Base-by-base conservation (phyloP, 768 basidiomycete genomes). In the Tylopilus cervinicoccineus region DNA sequence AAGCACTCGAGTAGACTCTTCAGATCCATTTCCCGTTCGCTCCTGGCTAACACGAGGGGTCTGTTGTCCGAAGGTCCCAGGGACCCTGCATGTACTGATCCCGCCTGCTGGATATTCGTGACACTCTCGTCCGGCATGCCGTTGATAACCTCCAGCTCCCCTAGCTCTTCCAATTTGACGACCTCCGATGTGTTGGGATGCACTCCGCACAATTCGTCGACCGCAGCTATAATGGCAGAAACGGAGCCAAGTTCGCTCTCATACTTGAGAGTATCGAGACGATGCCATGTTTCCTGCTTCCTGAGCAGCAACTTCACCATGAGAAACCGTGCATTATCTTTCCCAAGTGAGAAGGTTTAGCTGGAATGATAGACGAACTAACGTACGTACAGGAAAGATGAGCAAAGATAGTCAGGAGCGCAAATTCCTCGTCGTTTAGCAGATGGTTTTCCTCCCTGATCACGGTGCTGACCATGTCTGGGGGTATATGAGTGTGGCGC, bases 301-400 rank as follows among this genome's bases (percentile, higher is more conserved):
- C 85, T 77, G 8, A 85, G 70, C n/a, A 79, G 70, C 9, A 88
- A 68, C 19, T 83, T 77, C 16, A 79, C 72, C 52, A 86, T 73
- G 14, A 88, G 76, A 62, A 84, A 86, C 23, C 76, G 72, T 3
- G 83, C 76, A 13, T 73, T 62, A 55, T 80, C 82, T 84, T 51
- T 31, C 3, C 14, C 17, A 20, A 13, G 31, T 67, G 29, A 61
- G 59, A 12, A 42, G 8, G 12, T 33, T 37, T 32, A 3, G 11
- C 5, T 17, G 11, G 12, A 46, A 14, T 19, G 42, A 17, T 23
- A 16, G 28, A 48, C 38, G 20, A 32, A 38, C 27, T 2, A 11
- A 69, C 82, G 52, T 54, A 69, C 82, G 52, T 54, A 84, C 84
- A 81, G 23, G 74, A 66, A 17, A 86, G 65, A 13, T 60, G 56